phyloP scores from a whole-genome alignment of 2,329 filamentous ascomycete genomes.

The Penicillium sp. region DNA sequence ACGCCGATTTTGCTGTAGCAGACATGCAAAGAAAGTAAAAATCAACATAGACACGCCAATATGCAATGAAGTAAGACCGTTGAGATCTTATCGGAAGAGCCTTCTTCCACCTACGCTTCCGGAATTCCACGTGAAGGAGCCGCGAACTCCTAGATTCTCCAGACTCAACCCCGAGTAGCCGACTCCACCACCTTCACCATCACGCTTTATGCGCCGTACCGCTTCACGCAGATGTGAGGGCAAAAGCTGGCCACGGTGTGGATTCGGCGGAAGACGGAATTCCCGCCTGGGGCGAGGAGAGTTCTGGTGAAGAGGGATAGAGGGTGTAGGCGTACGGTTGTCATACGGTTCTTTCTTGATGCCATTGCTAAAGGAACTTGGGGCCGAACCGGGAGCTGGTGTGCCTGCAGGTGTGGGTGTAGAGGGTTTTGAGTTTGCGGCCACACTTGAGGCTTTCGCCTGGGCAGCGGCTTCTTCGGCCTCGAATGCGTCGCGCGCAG shows the following conservation, averaged over 20 bases:
- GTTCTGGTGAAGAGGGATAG: constrained; percentile 11
- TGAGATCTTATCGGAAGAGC: constrained; percentile 43
- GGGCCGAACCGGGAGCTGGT: neutral
- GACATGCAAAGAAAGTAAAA: constrained; percentile 2
- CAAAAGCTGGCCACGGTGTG: constrained; percentile 48
- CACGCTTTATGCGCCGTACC: constrained; percentile 49
- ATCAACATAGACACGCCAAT: neutral
- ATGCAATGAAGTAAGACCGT: neutral
- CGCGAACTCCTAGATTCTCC: constrained; percentile 45
- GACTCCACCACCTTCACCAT: constrained; percentile 49
- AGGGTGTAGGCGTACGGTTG: constrained; percentile 14
- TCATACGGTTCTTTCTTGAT: constrained; percentile 29
- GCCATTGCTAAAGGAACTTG: constrained; percentile 16
- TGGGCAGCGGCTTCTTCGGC: constrained; percentile 51
- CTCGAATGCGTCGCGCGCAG: constrained; percentile 55
- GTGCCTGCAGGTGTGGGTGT: constrained; percentile 19
- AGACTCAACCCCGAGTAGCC: constrained; percentile 50
- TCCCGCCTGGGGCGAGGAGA: constrained; percentile 27
- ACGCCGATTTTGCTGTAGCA: neutral
- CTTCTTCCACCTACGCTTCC: constrained; percentile 43
- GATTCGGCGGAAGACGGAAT: constrained; percentile 44
- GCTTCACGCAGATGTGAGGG: constrained; percentile 53
- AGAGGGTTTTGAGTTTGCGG: constrained; percentile 15
- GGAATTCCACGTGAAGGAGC: constrained; percentile 45
- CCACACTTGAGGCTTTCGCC: constrained; percentile 24